Base-by-base conservation (phyloP, 148 eudicot species). In the Hydrangea macrophylla region DNA sequence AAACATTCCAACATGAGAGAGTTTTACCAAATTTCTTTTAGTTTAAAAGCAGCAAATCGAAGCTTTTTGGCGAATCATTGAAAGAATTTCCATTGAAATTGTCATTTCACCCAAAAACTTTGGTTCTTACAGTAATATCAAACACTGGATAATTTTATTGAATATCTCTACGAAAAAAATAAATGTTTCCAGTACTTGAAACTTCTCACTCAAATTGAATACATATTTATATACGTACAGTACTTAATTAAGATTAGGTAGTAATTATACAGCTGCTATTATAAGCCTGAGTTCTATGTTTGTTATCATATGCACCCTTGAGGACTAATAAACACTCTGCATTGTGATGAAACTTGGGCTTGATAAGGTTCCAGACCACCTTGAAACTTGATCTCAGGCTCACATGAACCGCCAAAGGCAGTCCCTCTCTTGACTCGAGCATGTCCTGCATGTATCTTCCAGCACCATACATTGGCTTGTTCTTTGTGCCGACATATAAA, bases 361-460 rank as follows among this genome's bases (percentile, higher is more conserved):
- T 76, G 37, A 91, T 65, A 11, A 91, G 64, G 58, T 67, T 80
- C 57, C 79, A 54, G 39, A 92, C 48, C 6, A 88, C 80, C 58
- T 70, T 63, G 35, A 75, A 81, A 54, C 66, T 71, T 8, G 95
- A 85, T 39, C 27, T 70, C 35, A 83, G 65, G 6, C 65, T 65
- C 56, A 86, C 74, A 2, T 35, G 70, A 12, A 85, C 30, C 7
- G 23, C 54, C 4, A 88, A 58, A 5, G 82, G 81, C 64, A 92
- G 31, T 23, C 87, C 92, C 26, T 64, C 66, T 24, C 79, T 75
- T 18, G 83, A 78, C 7, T 81, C 76, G 2, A 92, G 80, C 86
- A 83, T 63, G 70, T 88, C 95, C 58, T 83, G 73, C 97, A 92
- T 91, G 55, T 66, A 81, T 39, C 86, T 78, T 17, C 97, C 97